A percentile compares a stretch with the other conserved stretches of the same genome.
phyloP scores from a whole-genome alignment of 495 filamentous ascomycete species.

The Cercophora scortea region DNA sequence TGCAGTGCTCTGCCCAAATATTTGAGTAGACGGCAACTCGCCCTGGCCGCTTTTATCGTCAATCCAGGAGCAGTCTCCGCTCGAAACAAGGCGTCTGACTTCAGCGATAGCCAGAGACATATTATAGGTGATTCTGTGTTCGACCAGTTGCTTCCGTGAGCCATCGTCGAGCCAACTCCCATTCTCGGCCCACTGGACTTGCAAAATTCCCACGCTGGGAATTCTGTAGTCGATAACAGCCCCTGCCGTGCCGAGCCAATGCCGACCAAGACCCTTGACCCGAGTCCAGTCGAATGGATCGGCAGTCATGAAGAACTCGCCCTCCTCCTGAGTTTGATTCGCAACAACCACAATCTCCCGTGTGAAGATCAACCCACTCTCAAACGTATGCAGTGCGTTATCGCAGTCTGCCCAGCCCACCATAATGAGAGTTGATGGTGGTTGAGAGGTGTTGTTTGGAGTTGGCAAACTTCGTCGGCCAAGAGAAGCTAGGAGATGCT shows the following conservation, averaged over 20 bases:
- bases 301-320: background rate
- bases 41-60: background rate
- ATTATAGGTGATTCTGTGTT: background rate
- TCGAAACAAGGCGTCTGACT: background rate
- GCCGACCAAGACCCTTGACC: background rate
- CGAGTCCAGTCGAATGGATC: background rate
- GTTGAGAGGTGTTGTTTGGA: background rate
- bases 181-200: constrained; percentile 1
- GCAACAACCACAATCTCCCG: background rate
- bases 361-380: background rate
- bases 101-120: background rate
- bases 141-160: background rate
- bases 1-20: background rate
- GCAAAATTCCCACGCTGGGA: background rate
- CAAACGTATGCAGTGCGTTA: background rate
- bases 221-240: background rate
- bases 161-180: background rate
- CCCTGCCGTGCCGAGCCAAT: background rate
- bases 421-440: background rate
- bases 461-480: too few relatives aligned
- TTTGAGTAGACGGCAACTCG: background rate
- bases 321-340: background rate
- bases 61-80: background rate
- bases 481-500: too few relatives aligned
- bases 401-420: background rate